Percentiles rank a stretch among this genome's conserved stretches.
Evolutionary conservation across 164 flowering plant genomes (phyloP).

Genomic region (Piper betle): DNA sequence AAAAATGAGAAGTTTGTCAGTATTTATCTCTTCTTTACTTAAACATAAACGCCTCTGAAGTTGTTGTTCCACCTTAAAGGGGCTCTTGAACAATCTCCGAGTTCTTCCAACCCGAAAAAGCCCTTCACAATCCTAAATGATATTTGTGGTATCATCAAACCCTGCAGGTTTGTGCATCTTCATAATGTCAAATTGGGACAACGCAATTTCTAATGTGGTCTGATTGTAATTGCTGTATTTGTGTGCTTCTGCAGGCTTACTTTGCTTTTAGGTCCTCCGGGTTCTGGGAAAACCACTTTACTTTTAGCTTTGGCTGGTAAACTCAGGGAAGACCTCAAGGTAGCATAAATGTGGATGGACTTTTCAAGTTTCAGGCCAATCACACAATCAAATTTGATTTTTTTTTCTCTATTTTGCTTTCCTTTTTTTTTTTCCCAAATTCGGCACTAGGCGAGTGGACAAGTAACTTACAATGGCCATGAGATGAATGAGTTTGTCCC

Average conservation of each 20-base stretch:
- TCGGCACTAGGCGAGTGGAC: slow-evolving; percentile 29
- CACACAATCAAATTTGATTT: neutral
- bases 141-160: slow-evolving; percentile 69
- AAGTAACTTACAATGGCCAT: slow-evolving; percentile 57
- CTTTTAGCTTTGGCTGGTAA: slow-evolving; percentile 75
- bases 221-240: neutral
- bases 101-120: slow-evolving; percentile 4
- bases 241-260: slow-evolving; percentile 45
- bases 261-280: slow-evolving; percentile 82
- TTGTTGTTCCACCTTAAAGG: slow-evolving; percentile 3
- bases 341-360: neutral
- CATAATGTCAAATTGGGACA: neutral
- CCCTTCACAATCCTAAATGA: slow-evolving; percentile 46
- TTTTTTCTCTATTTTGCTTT: neutral
- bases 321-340: slow-evolving; percentile 32
- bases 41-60: neutral
- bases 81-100: slow-evolving; percentile 4
- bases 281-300: slow-evolving; percentile 82
- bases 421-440: no score
- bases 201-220: neutral
- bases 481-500: slow-evolving; percentile 57
- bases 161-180: slow-evolving; percentile 39
- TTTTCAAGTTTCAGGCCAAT: neutral
- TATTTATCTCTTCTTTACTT: neutral
- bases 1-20: neutral